Conservation (phyloP, 2,329 filamentous ascomycete genomes). For the Passalora sequoiae region DNA sequence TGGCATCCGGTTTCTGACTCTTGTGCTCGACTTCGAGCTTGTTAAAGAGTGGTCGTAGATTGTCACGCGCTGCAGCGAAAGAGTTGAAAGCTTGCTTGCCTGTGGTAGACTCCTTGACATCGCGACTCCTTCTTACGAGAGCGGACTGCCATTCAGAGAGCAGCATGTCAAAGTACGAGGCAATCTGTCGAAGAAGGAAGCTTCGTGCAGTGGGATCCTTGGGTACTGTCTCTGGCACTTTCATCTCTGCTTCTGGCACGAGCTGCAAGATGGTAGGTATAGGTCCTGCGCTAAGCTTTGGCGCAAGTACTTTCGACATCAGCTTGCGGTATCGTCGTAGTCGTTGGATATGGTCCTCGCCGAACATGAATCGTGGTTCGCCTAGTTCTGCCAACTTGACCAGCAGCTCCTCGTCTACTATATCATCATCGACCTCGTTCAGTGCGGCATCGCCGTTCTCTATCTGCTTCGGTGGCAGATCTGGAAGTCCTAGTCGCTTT, state of each 20-base stretch:
- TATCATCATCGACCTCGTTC: conserved; percentile 50
- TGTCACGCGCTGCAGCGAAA: conserved; percentile 81
- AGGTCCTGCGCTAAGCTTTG: conserved; percentile 60
- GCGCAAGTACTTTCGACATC: conserved; percentile 38
- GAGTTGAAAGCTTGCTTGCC: conserved; percentile 77
- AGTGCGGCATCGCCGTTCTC: conserved; percentile 34
- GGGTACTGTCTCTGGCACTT: conserved; percentile 60
- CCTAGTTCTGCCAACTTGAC: conserved; percentile 63
- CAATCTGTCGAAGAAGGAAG: conserved; percentile 80
- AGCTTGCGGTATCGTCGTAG: conserved; percentile 67
- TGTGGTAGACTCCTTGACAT: conserved; percentile 65
- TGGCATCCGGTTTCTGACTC: neutral
- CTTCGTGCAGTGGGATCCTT: conserved; percentile 60
- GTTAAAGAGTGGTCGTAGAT: conserved; percentile 83
- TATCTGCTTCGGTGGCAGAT: conserved; percentile 51
- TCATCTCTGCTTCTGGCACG: conserved; percentile 84
- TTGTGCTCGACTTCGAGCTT: conserved; percentile 60
- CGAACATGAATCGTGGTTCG: conserved; percentile 73
- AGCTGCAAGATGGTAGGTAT: conserved; percentile 80
- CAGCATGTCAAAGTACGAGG: conserved; percentile 96
- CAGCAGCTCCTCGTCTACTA: conserved; percentile 66
- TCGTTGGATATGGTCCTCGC: conserved; percentile 66
- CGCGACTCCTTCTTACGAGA: conserved; percentile 55
- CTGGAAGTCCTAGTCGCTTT: conserved; percentile 74
- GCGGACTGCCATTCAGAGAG: conserved; percentile 79